These are phyloP conservation scores for Fusarium cyanostomum DNA, from an alignment of 2,329 filamentous ascomycete species.

Conservation along the genomic window DNA sequence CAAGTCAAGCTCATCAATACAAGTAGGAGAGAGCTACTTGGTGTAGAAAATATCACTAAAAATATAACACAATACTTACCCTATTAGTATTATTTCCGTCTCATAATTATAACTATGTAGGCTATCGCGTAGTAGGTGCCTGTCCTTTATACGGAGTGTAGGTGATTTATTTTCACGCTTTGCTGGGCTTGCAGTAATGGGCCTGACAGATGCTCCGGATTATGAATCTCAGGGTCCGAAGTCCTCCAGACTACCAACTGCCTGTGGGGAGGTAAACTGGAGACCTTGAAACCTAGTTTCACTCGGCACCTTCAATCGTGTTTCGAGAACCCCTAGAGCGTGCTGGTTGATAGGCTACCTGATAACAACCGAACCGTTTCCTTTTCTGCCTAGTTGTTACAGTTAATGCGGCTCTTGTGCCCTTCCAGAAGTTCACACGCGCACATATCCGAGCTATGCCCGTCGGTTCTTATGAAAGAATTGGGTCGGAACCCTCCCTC, in stretches of 20 bases:
- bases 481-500: not conserved
- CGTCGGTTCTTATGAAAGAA: constrained; percentile 10
- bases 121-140: too few relatives aligned
- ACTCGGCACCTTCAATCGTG: not conserved
- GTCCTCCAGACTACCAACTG: not conserved
- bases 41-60: too few relatives aligned
- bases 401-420: constrained; percentile 11
- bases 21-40: too few relatives aligned
- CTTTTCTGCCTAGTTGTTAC: constrained; percentile 8
- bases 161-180: too few relatives aligned
- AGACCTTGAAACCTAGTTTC: not conserved
- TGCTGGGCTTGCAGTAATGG: not conserved
- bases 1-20: too few relatives aligned
- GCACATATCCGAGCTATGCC: constrained; percentile 22
- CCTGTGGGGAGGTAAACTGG: not conserved
- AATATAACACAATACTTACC: too few relatives aligned
- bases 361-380: too few relatives aligned
- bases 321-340: too few relatives aligned
- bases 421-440: constrained; percentile 12
- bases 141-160: too few relatives aligned
- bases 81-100: too few relatives aligned
- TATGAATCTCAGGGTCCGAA: not conserved
- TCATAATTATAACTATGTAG: too few relatives aligned
- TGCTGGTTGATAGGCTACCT: too few relatives aligned
- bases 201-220: not conserved